Percentiles rank a stretch among this genome's conserved stretches.
phyloP scores from a whole-genome alignment of 805 yeast genomes.

The Tetrapisispora iriomotensis region DNA sequence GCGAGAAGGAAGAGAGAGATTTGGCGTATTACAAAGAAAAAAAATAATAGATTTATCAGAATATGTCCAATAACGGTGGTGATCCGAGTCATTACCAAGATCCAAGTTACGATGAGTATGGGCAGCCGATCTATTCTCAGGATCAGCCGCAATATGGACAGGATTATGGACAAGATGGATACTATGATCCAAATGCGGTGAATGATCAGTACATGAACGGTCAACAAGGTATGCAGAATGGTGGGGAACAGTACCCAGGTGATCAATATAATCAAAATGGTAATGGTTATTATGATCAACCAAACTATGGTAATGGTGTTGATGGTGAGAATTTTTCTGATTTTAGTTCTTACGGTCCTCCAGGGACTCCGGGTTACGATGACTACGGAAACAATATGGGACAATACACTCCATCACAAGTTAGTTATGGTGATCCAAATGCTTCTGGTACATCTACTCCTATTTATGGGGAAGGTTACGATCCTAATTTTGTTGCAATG shows the following conservation, averaged over 20 bases:
- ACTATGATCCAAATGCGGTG: constrained; percentile 21
- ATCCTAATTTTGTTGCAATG: constrained; percentile 53
- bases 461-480: constrained; percentile 48
- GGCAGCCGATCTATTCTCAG: constrained; percentile 31
- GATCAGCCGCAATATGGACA: constrained; percentile 22
- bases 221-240: not conserved
- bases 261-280: constrained; percentile 5
- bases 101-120: constrained; percentile 31
- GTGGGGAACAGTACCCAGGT: constrained; percentile 3
- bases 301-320: constrained; percentile 27
- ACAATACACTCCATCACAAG: constrained; percentile 76
- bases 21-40: no score
- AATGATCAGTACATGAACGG: constrained; percentile 4
- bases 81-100: constrained; percentile 19
- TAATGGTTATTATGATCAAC: constrained; percentile 5
- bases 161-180: constrained; percentile 28
- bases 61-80: constrained; percentile 3
- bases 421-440: constrained; percentile 56
- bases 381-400: constrained; percentile 32
- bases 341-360: constrained; percentile 52
- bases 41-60: no score
- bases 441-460: constrained; percentile 94
- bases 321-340: constrained; percentile 60
- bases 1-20: no score
- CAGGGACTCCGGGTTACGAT: constrained; percentile 45